These are phyloP conservation scores for Graphilbum sp. DNA, from an alignment of 2,329 filamentous ascomycete species.

Conservation along the genomic window DNA sequence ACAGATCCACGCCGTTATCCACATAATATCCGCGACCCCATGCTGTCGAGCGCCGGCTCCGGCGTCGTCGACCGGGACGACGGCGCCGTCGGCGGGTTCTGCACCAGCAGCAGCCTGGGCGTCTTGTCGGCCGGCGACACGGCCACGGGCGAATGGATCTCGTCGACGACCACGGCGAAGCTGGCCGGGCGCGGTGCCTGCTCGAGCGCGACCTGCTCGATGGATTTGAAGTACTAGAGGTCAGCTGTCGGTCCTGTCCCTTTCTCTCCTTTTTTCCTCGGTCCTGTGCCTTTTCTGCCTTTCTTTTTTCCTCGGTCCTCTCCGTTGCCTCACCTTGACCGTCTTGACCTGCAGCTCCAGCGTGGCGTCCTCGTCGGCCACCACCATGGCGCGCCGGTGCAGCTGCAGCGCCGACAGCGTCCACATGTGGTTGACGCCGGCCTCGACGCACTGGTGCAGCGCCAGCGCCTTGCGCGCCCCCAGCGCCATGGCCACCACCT, in stretches of 20 bases:
- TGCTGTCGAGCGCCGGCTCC: background rate
- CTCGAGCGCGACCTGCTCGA: conserved; percentile 33
- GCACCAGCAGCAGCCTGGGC: background rate
- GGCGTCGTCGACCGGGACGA: background rate
- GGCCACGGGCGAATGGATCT: conserved; percentile 19
- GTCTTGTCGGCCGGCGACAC: conserved; percentile 25
- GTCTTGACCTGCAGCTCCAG: conserved; percentile 48
- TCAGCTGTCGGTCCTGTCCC: no score
- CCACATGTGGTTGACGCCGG: conserved; percentile 64
- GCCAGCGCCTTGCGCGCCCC: conserved; percentile 59
- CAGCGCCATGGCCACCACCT: conserved; percentile 57
- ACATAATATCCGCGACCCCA: background rate
- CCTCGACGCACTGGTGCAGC: conserved; percentile 55
- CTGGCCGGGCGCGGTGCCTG: conserved; percentile 27
- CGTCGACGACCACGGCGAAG: conserved; percentile 21
- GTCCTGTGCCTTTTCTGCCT: no score
- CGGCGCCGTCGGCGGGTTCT: no score
- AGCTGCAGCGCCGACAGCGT: conserved; percentile 57
- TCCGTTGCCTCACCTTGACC: conserved; percentile 25
- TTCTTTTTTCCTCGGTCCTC: no score
- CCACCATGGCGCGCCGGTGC: conserved; percentile 54
- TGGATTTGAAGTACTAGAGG: conserved; percentile 37
- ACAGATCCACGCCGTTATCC: background rate
- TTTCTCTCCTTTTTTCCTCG: no score
- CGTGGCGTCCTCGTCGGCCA: conserved; percentile 56